Percentiles rank a stretch among this genome's conserved stretches.
Evolutionary conservation across 1,139 yeast genomes (phyloP).

Genomic region (Diutina scorzettiae): DNA sequence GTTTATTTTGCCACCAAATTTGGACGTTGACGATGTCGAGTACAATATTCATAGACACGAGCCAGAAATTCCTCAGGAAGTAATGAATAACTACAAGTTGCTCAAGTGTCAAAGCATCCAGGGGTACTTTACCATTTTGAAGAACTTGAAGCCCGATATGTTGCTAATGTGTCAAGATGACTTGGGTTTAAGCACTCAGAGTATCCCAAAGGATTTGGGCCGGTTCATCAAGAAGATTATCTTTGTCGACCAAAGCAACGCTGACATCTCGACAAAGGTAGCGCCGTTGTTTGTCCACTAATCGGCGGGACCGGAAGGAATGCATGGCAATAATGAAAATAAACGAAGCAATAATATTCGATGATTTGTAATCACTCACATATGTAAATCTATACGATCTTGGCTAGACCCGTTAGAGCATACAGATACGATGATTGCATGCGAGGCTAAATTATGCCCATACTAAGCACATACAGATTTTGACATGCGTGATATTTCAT

Average conservation of each 20-base stretch:
- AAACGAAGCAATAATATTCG: too few species aligned
- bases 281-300: constrained; percentile 4
- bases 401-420: too few species aligned
- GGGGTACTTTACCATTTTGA: constrained; percentile 30
- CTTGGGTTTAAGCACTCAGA: constrained; percentile 21
- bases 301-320: too few species aligned
- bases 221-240: constrained; percentile 29
- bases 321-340: too few species aligned
- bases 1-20: constrained; percentile 36
- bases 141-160: constrained; percentile 32
- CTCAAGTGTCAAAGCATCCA: constrained; percentile 30
- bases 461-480: too few species aligned
- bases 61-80: constrained; percentile 13
- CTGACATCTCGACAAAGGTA: constrained; percentile 14
- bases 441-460: too few species aligned
- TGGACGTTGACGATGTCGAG: constrained; percentile 29
- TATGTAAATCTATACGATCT: too few species aligned
- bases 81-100: constrained; percentile 26
- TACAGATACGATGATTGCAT: too few species aligned
- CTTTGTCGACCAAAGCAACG: constrained; percentile 22
- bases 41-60: constrained; percentile 12
- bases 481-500: too few species aligned
- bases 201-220: constrained; percentile 25
- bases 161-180: constrained; percentile 33
- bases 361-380: too few species aligned